Evolutionary conservation across 169 alveolate species (phyloP).

Genomic region (Plasmodium yoelii): DNA sequence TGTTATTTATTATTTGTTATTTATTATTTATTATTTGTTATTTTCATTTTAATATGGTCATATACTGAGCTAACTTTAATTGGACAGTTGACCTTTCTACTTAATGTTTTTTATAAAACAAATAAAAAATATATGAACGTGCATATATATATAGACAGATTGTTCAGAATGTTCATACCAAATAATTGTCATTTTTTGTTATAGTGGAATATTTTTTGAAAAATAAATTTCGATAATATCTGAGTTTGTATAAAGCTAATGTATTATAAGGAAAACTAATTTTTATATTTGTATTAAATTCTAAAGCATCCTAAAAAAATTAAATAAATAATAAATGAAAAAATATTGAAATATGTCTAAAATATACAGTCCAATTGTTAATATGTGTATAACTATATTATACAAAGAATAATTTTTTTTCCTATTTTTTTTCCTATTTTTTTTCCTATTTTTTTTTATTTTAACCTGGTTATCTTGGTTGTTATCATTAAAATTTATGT

Average conservation of each 20-base stretch:
- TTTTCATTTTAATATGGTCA: too few species aligned
- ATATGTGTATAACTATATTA: neutral
- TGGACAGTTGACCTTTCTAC: too few species aligned
- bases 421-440: neutral
- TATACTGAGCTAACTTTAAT: too few species aligned
- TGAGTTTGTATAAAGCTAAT: constrained; percentile 25
- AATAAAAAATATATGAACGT: too few species aligned
- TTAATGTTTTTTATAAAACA: too few species aligned
- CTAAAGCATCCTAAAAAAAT: constrained; percentile 5
- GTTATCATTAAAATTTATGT: neutral
- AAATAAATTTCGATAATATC: constrained; percentile 40
- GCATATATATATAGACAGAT: too few species aligned
- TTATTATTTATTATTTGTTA: too few species aligned
- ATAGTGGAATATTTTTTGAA: constrained; percentile 48
- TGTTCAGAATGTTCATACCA: constrained; percentile 19
- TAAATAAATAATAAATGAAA: neutral
- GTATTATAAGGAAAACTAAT: constrained; percentile 45
- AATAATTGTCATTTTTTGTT: constrained; percentile 51
- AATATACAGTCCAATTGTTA: neutral
- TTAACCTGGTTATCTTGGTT: neutral
- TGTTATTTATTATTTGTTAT: too few species aligned
- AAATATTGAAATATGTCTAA: neutral
- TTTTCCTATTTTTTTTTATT: neutral
- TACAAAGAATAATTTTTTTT: neutral
- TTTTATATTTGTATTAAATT: constrained; percentile 27